A percentile compares a stretch with the other conserved stretches of the same genome.
Conservation (phyloP, 192 early-diverging fungal species). For the Hyaloraphidium curvatum region DNA sequence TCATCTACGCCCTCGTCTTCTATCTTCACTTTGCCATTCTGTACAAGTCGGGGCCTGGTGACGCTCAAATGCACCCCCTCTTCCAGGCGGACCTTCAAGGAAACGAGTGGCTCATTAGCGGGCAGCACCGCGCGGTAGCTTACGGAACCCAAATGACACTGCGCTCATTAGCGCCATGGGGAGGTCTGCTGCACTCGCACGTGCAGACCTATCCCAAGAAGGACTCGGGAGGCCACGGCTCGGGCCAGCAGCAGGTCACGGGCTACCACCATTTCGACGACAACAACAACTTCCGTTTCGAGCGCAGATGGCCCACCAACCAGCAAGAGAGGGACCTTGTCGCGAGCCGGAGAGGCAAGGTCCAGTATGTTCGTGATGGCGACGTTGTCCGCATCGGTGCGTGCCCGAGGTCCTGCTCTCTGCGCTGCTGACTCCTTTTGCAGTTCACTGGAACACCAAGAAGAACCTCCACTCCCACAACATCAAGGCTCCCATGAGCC, state of each 20-base stretch:
- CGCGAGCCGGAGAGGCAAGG: not conserved
- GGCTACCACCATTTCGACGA: slow-evolving; percentile 78
- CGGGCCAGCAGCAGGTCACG: slow-evolving; percentile 92
- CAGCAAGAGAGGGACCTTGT: not conserved
- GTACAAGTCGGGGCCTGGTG: slow-evolving; percentile 58
- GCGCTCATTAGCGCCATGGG: slow-evolving; percentile 59
- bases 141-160: slow-evolving; percentile 79
- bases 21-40: slow-evolving; percentile 75
- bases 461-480: slow-evolving; percentile 75
- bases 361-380: slow-evolving; percentile 52
- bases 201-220: slow-evolving; percentile 55
- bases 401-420: not conserved
- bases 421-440: slow-evolving; percentile 2
- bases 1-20: slow-evolving; percentile 69
- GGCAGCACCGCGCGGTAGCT: slow-evolving; percentile 35
- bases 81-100: slow-evolving; percentile 83
- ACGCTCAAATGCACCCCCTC: slow-evolving; percentile 81
- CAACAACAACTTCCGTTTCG: slow-evolving; percentile 82
- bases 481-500: slow-evolving; percentile 54
- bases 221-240: too few relatives aligned
- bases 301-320: slow-evolving; percentile 27
- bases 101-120: slow-evolving; percentile 54
- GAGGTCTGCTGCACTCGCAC: slow-evolving; percentile 93
- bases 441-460: slow-evolving; percentile 37
- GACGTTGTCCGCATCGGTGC: slow-evolving; percentile 58